phyloP scores from a whole-genome alignment of 116 monocot species.

The Phalaenopsis hybrid region DNA sequence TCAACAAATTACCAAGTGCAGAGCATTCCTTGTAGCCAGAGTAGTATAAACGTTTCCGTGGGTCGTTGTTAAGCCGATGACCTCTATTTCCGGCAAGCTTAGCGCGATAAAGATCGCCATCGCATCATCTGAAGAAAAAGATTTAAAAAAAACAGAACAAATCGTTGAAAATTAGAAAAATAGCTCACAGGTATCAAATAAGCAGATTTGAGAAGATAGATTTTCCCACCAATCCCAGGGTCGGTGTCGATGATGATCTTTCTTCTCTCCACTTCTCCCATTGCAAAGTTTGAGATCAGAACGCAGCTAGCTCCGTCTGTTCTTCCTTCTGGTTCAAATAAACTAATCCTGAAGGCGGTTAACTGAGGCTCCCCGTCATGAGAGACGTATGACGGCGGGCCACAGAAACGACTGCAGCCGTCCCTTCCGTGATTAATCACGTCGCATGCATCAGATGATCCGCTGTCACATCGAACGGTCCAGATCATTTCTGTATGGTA shows the following conservation, averaged over 20 bases:
- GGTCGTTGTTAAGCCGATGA: constrained; percentile 82
- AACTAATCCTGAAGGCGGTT: too few relatives aligned
- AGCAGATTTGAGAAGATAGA: neutral
- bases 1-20: constrained; percentile 56
- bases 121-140: constrained; percentile 46
- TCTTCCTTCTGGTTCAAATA: too few relatives aligned
- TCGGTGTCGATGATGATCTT: constrained; percentile 96
- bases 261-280: constrained; percentile 58
- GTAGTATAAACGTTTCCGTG: constrained; percentile 79
- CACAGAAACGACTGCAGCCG: too few relatives aligned
- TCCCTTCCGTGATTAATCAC: too few relatives aligned
- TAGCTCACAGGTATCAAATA: neutral
- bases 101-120: constrained; percentile 76
- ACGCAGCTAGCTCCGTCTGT: too few relatives aligned
- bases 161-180: neutral
- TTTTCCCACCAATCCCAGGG: constrained; percentile 64
- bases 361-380: too few relatives aligned
- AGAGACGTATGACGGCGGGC: too few relatives aligned
- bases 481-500: too few relatives aligned
- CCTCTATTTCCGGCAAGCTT: constrained; percentile 64
- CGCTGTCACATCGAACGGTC: too few relatives aligned
- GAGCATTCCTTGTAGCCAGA: constrained; percentile 73
- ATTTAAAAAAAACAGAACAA: constrained; percentile 11
- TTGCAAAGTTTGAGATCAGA: constrained; percentile 6
- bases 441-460: too few relatives aligned